A percentile compares a stretch with the other conserved stretches of the same genome.
phyloP scores from a whole-genome alignment of 1,284 basidiomycete species.

The Naganishia albida region DNA sequence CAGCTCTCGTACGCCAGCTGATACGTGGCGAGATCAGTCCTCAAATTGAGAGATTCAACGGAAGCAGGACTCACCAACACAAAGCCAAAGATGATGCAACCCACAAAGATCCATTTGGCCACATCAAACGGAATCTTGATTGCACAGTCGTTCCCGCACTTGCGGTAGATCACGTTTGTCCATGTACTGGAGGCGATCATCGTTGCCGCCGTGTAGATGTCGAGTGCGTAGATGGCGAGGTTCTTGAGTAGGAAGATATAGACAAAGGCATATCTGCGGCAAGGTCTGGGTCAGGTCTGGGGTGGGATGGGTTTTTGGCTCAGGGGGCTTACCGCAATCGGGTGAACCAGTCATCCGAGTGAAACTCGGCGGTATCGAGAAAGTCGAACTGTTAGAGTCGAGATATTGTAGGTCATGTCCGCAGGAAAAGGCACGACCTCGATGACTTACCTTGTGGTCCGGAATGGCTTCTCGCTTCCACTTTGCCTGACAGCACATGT shows the following conservation, averaged over 20 bases:
- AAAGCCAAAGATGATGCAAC: slow-evolving; percentile 97
- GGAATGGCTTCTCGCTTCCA: slow-evolving; percentile 98
- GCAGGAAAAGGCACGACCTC: background rate
- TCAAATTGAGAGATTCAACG: background rate
- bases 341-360: slow-evolving; percentile 79
- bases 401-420: background rate
- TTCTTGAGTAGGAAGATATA: slow-evolving; percentile 92
- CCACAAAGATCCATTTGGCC: slow-evolving; percentile 95
- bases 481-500: slow-evolving; percentile 68
- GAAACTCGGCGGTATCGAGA: slow-evolving; percentile 84
- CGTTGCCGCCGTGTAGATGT: slow-evolving; percentile 96
- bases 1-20: slow-evolving; percentile 82
- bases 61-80: slow-evolving; percentile 65
- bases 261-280: slow-evolving; percentile 77
- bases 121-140: slow-evolving; percentile 84
- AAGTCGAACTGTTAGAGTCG: slow-evolving; percentile 79
- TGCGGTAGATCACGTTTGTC: slow-evolving; percentile 83
- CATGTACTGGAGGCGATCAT: slow-evolving; percentile 90
- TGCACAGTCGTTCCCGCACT: slow-evolving; percentile 68
- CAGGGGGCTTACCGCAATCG: slow-evolving; percentile 70
- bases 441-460: slow-evolving; percentile 81
- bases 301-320: background rate
- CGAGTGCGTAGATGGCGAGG: slow-evolving; percentile 91
- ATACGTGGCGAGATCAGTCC: background rate
- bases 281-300: slow-evolving; percentile 4